Evolutionary conservation across 2,329 filamentous ascomycete species (phyloP).

Genomic region (Xylariales sp.): DNA sequence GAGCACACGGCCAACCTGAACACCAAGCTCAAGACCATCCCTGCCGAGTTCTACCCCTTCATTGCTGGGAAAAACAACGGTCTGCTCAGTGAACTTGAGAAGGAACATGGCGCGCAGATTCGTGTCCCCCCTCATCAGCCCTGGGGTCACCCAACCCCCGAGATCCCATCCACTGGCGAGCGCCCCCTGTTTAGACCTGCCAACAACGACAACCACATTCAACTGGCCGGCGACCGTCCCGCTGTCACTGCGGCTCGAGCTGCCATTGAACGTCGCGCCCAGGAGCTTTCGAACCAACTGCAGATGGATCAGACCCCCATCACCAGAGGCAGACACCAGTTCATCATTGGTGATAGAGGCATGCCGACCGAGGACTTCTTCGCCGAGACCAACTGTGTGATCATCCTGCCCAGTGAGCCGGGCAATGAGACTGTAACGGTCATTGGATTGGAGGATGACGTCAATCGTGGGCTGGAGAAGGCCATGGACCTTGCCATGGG

Average conservation of each 20-base stretch:
- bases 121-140: slow-evolving; percentile 78
- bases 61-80: slow-evolving; percentile 75
- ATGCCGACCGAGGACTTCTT: slow-evolving; percentile 82
- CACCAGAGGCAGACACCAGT: slow-evolving; percentile 84
- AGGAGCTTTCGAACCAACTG: slow-evolving; percentile 70
- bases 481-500: slow-evolving; percentile 84
- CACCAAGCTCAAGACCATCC: slow-evolving; percentile 76
- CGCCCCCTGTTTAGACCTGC: slow-evolving; percentile 67
- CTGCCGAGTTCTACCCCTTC: slow-evolving; percentile 92
- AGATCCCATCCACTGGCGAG: slow-evolving; percentile 56
- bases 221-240: slow-evolving; percentile 77
- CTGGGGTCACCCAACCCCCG: slow-evolving; percentile 66
- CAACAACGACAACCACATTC: slow-evolving; percentile 69
- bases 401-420: slow-evolving; percentile 72
- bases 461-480: slow-evolving; percentile 72
- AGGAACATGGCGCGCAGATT: slow-evolving; percentile 71
- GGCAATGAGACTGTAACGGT: slow-evolving; percentile 82
- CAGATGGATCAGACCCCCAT: slow-evolving; percentile 76
- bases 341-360: slow-evolving; percentile 83
- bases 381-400: slow-evolving; percentile 81
- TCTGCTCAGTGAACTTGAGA: slow-evolving; percentile 62
- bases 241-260: slow-evolving; percentile 76
- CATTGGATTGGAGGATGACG: slow-evolving; percentile 70
- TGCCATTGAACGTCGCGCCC: slow-evolving; percentile 73
- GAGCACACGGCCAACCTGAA: slow-evolving; percentile 80